A percentile compares a stretch with the other conserved stretches of the same genome.
phyloP scores from a whole-genome alignment of 352 stramenopile genomes.

The Pythium rhizo-oryzae region DNA sequence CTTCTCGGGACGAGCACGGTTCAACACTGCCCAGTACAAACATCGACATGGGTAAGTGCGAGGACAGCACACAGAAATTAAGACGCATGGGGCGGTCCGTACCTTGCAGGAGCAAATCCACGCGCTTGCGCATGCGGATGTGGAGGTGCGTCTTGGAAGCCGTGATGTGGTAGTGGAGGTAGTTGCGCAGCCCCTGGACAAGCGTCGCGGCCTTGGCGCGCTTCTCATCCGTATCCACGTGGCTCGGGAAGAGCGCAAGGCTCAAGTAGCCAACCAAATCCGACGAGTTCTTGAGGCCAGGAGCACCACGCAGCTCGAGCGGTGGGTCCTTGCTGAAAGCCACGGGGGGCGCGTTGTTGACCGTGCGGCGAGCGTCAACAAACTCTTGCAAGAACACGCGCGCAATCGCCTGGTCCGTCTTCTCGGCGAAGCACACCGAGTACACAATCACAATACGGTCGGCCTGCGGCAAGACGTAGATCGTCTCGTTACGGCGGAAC shows the following conservation, averaged over 20 bases:
- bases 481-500: conserved; percentile 86
- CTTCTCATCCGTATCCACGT: conserved; percentile 89
- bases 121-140: conserved; percentile 95
- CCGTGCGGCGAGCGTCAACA: conserved; percentile 89
- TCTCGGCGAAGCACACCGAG: conserved; percentile 93
- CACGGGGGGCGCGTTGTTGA: conserved; percentile 92
- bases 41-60: neutral
- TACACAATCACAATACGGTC: conserved; percentile 94
- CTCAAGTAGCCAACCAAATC: conserved; percentile 92
- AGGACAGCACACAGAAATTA: no score
- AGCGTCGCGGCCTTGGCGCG: conserved; percentile 88
- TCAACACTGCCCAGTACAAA: conserved; percentile 86
- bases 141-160: conserved; percentile 96
- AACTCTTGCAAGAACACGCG: conserved; percentile 94
- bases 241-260: conserved; percentile 86
- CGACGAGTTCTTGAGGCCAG: conserved; percentile 53
- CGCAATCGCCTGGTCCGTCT: conserved; percentile 90
- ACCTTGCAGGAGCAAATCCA: conserved; percentile 92
- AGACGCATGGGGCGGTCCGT: neutral
- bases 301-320: conserved; percentile 80
- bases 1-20: conserved; percentile 89
- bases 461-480: conserved; percentile 83
- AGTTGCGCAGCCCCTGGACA: conserved; percentile 90
- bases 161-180: conserved; percentile 97
- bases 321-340: conserved; percentile 91